phyloP scores from a whole-genome alignment of 768 basidiomycete species.

The Tricholoma flavovirens region DNA sequence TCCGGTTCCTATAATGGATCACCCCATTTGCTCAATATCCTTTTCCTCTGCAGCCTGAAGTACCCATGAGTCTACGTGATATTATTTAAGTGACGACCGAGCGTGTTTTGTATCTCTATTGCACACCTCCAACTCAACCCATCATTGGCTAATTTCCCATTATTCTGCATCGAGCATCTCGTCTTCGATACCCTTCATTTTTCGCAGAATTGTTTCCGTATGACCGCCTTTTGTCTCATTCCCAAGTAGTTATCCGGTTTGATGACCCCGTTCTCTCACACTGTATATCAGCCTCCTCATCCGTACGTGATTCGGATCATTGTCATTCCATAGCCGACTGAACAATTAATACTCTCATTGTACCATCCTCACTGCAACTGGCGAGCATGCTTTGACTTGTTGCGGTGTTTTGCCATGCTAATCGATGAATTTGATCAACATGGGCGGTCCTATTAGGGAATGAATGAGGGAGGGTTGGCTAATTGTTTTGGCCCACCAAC shows the following conservation, averaged over 20 bases:
- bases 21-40: constrained; percentile 15
- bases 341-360: constrained; percentile 71
- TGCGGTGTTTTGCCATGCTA: constrained; percentile 67
- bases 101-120: constrained; percentile 80
- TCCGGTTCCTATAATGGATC: background rate
- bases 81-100: constrained; percentile 60
- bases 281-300: constrained; percentile 62
- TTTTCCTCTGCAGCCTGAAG: constrained; percentile 62
- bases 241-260: constrained; percentile 9
- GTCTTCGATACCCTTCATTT: constrained; percentile 64
- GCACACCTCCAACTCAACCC: constrained; percentile 38
- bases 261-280: constrained; percentile 48
- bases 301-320: constrained; percentile 36
- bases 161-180: constrained; percentile 48
- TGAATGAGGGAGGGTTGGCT: constrained; percentile 1
- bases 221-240: constrained; percentile 29
- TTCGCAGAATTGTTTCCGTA: constrained; percentile 57
- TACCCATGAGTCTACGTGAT: constrained; percentile 86
- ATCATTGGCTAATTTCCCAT: constrained; percentile 30
- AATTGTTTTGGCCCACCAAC: constrained; percentile 32
- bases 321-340: constrained; percentile 45
- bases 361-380: constrained; percentile 90
- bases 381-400: constrained; percentile 52
- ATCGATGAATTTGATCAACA: constrained; percentile 69
- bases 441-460: constrained; percentile 54